Base-by-base conservation (phyloP, 2,329 filamentous ascomycete species). In the Neodidymelliopsis sp. region DNA sequence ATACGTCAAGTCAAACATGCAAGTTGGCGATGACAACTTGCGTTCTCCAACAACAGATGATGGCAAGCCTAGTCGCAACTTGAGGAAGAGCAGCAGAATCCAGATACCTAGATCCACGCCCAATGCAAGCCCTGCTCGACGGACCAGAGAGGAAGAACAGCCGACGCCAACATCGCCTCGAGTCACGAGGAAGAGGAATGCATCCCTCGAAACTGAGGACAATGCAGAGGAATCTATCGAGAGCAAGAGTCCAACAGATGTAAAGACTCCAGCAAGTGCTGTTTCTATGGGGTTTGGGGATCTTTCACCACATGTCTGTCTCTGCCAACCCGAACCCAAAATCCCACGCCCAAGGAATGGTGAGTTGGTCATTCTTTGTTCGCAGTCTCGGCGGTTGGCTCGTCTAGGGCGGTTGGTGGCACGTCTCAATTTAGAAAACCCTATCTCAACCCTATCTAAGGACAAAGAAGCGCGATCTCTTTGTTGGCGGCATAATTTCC, bases 331-430 rank as follows among this genome's bases (percentile, higher is more conserved):
- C 28, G 85, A 88, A 63, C 85, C 85, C 18, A 89, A 88, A 71
- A 87, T 89, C 53, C 86, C 86, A 49, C 77, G 86, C 62, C 86
- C 86, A 59, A 81, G 86, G 72, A 89, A 89, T 77, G 84, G 86
- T 88, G 74, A 74, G 84, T 78, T 39, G 40, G 23, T 53, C 22
- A 23, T 63, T 57, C 56, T 66, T 65, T 65, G 50, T 66, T 54
- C 31, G 37, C 43, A 37, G 43, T 55, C 49, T 29, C 35, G 37
- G 48, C 41, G 41, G 25, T 34, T 51, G 16, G 39, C 16, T 39
- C 24, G 33, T 11, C 33, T 27, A 30, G 13, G 34, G 39, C 22
- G 22, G 47, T 44, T 49, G 47, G 47, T 49, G 47, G 47, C 47
- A 49, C 47, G 39, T 22, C 47, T 29, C 18, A 25, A 36, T 35